phyloP scores from a whole-genome alignment of 2,329 filamentous ascomycete genomes.

The Colletotrichum scovillei region DNA sequence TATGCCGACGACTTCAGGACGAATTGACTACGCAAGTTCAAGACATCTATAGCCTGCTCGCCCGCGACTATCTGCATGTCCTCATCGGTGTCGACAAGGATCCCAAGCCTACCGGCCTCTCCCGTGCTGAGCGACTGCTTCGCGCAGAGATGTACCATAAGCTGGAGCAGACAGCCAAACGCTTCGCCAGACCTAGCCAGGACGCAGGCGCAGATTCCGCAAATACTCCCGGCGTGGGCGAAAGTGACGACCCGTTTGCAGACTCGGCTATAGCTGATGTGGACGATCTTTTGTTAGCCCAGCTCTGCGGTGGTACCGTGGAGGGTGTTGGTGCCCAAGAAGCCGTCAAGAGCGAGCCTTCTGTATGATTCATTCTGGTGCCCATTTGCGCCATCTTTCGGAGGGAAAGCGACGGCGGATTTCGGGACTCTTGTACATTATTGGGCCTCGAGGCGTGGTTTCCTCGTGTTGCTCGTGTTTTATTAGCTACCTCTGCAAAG shows the following conservation, averaged over 20 bases:
- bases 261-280: neutral
- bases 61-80: constrained; percentile 24
- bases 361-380: neutral
- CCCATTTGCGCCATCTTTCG: neutral
- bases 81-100: constrained; percentile 16
- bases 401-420: neutral
- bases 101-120: neutral
- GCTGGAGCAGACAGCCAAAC: neutral
- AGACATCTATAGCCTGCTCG: constrained; percentile 25
- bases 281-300: neutral
- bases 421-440: neutral
- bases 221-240: too few relatives aligned
- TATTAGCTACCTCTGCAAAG: neutral
- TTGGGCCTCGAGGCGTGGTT: too few relatives aligned
- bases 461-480: too few relatives aligned
- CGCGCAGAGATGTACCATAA: neutral
- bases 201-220: too few relatives aligned
- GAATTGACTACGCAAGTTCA: constrained; percentile 11
- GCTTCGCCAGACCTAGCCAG: neutral
- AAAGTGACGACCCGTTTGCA: neutral
- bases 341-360: neutral
- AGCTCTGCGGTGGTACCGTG: neutral
- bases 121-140: constrained; percentile 11
- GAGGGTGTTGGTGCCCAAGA: neutral
- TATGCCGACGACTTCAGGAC: constrained; percentile 13